Evolutionary conservation across 257 asterid species (phyloP).

Genomic region (Solanum corneliomulleri): DNA sequence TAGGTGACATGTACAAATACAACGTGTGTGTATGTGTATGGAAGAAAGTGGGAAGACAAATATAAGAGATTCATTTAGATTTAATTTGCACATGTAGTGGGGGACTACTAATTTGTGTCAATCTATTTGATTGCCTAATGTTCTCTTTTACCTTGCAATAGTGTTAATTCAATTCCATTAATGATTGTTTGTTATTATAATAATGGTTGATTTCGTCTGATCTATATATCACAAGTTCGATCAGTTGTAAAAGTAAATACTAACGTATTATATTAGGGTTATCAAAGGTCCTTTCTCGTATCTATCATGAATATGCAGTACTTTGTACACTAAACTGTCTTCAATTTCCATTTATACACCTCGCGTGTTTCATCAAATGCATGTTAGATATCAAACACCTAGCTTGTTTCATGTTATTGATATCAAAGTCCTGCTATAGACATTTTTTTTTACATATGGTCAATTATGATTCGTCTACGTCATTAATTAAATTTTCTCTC

Average conservation of each 20-base stretch:
- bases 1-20: constrained; percentile 27
- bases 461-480: neutral
- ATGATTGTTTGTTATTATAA: neutral
- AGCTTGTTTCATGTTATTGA: neutral
- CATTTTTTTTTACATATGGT: too few species aligned
- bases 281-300: neutral
- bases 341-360: neutral
- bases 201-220: neutral
- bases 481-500: too few species aligned
- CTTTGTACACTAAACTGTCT: too few species aligned
- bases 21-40: constrained; percentile 12
- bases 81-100: constrained; percentile 33
- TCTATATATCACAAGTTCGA: neutral
- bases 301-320: too few species aligned
- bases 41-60: constrained; percentile 1
- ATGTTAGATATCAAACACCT: neutral
- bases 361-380: too few species aligned
- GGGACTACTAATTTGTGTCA: constrained; percentile 20
- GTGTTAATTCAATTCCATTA: neutral
- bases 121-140: neutral
- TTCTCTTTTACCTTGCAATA: neutral
- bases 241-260: fast-evolving
- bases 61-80: constrained; percentile 15
- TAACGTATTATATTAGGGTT: neutral
- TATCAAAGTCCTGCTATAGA: too few species aligned